Evolutionary conservation across 1,284 basidiomycete species (phyloP), one percentile per base, ranked within the genome.

Genomic region (Macrocybe sp.): DNA sequence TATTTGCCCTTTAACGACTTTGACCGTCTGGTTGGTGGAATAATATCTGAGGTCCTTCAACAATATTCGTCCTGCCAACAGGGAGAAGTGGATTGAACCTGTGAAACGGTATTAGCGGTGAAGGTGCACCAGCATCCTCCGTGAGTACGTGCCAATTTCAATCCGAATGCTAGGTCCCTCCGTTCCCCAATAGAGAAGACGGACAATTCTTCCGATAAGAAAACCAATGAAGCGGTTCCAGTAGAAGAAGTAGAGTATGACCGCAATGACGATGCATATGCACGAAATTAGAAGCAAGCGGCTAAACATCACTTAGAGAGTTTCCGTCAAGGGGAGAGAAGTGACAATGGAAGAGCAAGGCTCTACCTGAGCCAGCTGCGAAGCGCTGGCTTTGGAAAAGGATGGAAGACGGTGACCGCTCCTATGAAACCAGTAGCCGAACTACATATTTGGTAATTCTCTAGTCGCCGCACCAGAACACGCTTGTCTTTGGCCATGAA

Each of bases 71-170:
- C 94, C 94, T 2, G 86, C 83, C 22, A 96, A 68, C n/a, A 93
- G 72, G 1, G 93, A 93, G 64, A 97, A 81, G 60, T 95, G 92
- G 35, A 95, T 77, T n/a, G 92, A 89, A 12, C 91, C 89, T 89
- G 54, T 38, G 33, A 29, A 36, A 10, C 9, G 10, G 35, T 12
- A 30, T 44, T 57, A 43, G 50, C 45, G 44, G 35, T 45, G 11
- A 28, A 39, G 29, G 34, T 31, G 2, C 32, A 22, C 22, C 22
- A 22, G 4, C 28, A 31, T 29, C 32, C 11, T 11, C 40, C 41
- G 41, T 6, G 16, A 41, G 10, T 33, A 64, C 75, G 51, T 55
- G 84, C 90, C 87, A 51, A 92, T 80, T 59, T 87, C 79, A 40
- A 92, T 67, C 85, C 87, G 92, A 59, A 81, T 72, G 56, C 85